Conservation (phyloP, 2,329 filamentous ascomycete genomes). For the Cladosporium cucumerinum region DNA sequence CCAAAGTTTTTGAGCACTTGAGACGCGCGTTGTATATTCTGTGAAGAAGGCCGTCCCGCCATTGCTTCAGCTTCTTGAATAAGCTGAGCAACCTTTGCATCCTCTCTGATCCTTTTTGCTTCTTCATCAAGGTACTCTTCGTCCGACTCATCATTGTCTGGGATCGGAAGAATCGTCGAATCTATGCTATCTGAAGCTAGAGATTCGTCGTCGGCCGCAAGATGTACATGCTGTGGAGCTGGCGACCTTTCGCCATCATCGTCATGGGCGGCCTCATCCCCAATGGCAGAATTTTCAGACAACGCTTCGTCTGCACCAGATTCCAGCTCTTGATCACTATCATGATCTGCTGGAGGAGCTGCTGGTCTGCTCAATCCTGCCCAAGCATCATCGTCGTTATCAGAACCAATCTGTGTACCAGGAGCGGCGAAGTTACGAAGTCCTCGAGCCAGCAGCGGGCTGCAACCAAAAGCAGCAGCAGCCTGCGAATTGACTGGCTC, state of each 20-base stretch:
- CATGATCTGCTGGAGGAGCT: background rate
- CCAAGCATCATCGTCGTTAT: constrained; percentile 29
- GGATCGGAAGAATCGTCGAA: constrained; percentile 22
- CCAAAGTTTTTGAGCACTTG: constrained; percentile 55
- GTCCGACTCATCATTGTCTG: constrained; percentile 36
- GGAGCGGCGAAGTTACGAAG: constrained; percentile 55
- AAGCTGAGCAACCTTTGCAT: constrained; percentile 43
- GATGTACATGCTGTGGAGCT: background rate
- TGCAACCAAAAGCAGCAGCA: constrained; percentile 47
- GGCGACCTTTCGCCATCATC: background rate
- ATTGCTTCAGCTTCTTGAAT: constrained; percentile 47
- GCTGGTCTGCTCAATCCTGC: constrained; percentile 22
- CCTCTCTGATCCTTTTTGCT: constrained; percentile 51
- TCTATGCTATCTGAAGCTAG: constrained; percentile 15
- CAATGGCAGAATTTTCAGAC: background rate
- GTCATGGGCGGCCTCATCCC: background rate
- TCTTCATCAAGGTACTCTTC: constrained; percentile 54
- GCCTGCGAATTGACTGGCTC: constrained; percentile 37
- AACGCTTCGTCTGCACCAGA: background rate
- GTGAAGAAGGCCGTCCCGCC: constrained; percentile 41
- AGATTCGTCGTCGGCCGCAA: background rate
- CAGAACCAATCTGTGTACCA: constrained; percentile 42
- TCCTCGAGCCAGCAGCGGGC: constrained; percentile 38
- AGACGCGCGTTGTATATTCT: constrained; percentile 44
- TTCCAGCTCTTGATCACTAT: constrained; percentile 15